Percentiles rank a stretch among this genome's conserved stretches.
phyloP scores from a whole-genome alignment of 2,329 filamentous ascomycete species.

The Aspergillus neoniger region DNA sequence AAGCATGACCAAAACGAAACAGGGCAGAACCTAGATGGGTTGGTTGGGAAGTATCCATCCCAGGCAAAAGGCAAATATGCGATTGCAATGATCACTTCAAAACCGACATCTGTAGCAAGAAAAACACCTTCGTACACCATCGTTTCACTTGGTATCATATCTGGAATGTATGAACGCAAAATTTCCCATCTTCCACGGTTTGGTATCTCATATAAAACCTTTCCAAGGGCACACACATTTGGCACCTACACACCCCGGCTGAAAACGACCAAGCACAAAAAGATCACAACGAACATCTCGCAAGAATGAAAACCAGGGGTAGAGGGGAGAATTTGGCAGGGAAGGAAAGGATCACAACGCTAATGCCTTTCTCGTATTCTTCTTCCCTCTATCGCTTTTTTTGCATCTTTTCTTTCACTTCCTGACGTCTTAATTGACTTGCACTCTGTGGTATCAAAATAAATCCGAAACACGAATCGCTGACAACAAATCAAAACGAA shows the following conservation, averaged over 20 bases:
- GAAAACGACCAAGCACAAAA: background rate
- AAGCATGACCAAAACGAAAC: background rate
- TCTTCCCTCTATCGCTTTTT: constrained; percentile 10
- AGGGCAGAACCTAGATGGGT: background rate
- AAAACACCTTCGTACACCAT: constrained; percentile 29
- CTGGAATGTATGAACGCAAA: constrained; percentile 20
- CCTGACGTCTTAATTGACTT: constrained; percentile 14
- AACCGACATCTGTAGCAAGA: constrained; percentile 12
- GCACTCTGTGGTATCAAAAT: constrained; percentile 36
- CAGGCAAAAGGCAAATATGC: constrained; percentile 14
- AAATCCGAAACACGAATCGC: constrained; percentile 25
- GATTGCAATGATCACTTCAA: constrained; percentile 9
- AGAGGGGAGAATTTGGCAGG: constrained; percentile 5
- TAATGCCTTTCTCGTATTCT: constrained; percentile 4
- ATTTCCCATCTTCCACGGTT: constrained; percentile 8
- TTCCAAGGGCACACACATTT: background rate
- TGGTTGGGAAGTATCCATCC: constrained; percentile 8
- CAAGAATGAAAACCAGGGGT: background rate
- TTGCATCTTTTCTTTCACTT: constrained; percentile 13
- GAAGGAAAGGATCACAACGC: background rate
- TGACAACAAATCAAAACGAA: constrained; percentile 45
- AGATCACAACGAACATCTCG: background rate
- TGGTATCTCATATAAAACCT: constrained; percentile 6
- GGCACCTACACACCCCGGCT: constrained; percentile 1
- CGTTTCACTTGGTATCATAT: constrained; percentile 33